Base-by-base conservation (phyloP, 202 grass and related monocot species). In the Miscanthus sacchariflorus region DNA sequence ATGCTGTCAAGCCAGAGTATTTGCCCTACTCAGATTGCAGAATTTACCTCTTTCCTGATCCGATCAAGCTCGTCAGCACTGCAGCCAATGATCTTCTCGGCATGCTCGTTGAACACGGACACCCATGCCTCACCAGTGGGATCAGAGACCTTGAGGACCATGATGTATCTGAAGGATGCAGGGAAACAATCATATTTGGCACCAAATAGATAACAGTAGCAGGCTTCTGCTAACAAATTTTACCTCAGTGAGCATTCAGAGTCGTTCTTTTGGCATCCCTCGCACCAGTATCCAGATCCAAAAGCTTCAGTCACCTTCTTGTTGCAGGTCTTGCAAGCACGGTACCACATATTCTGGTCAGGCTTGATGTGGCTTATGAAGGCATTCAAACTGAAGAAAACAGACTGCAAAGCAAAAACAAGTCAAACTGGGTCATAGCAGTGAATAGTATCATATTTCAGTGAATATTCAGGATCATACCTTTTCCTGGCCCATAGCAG, bases 321-420 rank as follows among this genome's bases (percentile, higher is more conserved):
- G 77, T 97, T 99, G 85, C 97, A 99, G 15, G 89, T 91, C 77
- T 84, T 97, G 88, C 97, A 99, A 48, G 97, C 94, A 8, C 94
- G 88, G 76, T 96, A 99, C 97, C 97, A 99, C 94, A 99, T 97
- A 30, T 83, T 97, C 81, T 99, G 91, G 35, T 97, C 97, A 74
- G 91, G 85, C 80, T 92, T 97, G 74, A 99, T 97, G 70, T 90
- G 89, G 82, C 94, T 99, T 50, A 97, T 91, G 30, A 93, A 76
- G 13, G 63, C 90, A 85, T 80, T 46, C 23, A 99, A 48, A 70
- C 87, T 97, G 85, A 95, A 99, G 92, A 87, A 93, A 38, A 81
- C 91, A 68, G 94, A 87, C 97, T 99, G 90, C 81, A 83, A 85
- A 61, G 84, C 4, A 78, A 77, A 25, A 27, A 46, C 3, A 15